Evolutionary conservation across 2,329 filamentous ascomycete species (phyloP).

Genomic region (Fusarium xylarioides): DNA sequence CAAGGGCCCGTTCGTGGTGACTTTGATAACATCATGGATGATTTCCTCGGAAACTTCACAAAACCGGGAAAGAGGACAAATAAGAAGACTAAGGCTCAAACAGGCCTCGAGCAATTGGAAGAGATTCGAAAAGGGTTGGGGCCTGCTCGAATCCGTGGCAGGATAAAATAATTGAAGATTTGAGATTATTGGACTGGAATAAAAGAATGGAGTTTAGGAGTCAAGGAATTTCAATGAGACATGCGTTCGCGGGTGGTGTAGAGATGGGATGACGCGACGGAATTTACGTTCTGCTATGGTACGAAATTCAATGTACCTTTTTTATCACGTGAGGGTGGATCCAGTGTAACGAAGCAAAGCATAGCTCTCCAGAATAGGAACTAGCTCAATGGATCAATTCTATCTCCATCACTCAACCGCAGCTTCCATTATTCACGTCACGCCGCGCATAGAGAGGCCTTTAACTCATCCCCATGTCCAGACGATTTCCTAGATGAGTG

Average conservation of each 20-base stretch:
- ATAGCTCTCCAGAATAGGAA: slow-evolving; percentile 39
- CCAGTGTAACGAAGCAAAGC: not conserved
- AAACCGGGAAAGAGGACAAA: slow-evolving; percentile 77
- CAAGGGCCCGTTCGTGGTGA: slow-evolving; percentile 75
- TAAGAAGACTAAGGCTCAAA: slow-evolving; percentile 83
- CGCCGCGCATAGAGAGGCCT: slow-evolving; percentile 26
- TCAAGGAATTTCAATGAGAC: slow-evolving; percentile 16
- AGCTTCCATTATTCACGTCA: slow-evolving; percentile 2
- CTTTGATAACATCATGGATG: slow-evolving; percentile 91
- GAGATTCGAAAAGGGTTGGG: slow-evolving; percentile 86
- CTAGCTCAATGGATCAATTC: slow-evolving; percentile 31
- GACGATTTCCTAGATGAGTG: slow-evolving; percentile 49
- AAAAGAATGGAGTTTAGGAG: slow-evolving; percentile 26
- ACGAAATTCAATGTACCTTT: not conserved
- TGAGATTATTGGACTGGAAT: not conserved
- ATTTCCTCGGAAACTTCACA: slow-evolving; percentile 82
- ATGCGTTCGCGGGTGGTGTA: not conserved
- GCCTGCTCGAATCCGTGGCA: slow-evolving; percentile 69
- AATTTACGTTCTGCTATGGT: not conserved
- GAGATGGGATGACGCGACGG: not conserved
- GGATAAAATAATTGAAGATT: slow-evolving; percentile 28
- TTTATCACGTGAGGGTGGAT: slow-evolving; percentile 36
- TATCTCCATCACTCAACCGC: slow-evolving; percentile 25
- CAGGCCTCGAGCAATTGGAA: slow-evolving; percentile 87
- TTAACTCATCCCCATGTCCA: slow-evolving; percentile 45